A percentile compares a stretch with the other conserved stretches of the same genome.
These are phyloP conservation scores for Daldinia vernicosa DNA, from an alignment of 495 filamentous ascomycete species.

Conservation along the genomic window DNA sequence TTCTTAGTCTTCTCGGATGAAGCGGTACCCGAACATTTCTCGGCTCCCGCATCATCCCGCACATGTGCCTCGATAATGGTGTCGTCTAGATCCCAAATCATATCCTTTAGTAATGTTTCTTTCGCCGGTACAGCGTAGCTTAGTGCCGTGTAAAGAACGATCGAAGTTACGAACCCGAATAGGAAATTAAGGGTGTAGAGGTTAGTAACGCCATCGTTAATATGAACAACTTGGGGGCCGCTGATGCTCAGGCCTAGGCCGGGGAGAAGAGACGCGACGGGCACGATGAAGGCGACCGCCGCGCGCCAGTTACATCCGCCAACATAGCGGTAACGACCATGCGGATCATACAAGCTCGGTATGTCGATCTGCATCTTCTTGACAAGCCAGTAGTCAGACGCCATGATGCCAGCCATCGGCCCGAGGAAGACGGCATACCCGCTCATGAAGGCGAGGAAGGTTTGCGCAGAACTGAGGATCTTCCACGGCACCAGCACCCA, in stretches of 20 bases:
- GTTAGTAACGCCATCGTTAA: slow-evolving; percentile 48
- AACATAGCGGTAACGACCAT: slow-evolving; percentile 64
- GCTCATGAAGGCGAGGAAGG: slow-evolving; percentile 69
- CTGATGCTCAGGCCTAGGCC: slow-evolving; percentile 51
- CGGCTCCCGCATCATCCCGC: slow-evolving; percentile 25
- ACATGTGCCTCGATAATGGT: slow-evolving; percentile 32
- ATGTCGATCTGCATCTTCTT: slow-evolving; percentile 69
- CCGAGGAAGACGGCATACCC: slow-evolving; percentile 74
- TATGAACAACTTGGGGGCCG: slow-evolving; percentile 49
- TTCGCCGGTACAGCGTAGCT: slow-evolving; percentile 47
- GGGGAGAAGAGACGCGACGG: slow-evolving; percentile 69
- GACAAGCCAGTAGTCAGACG: slow-evolving; percentile 73
- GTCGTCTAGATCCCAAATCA: slow-evolving; percentile 47
- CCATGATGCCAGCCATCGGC: slow-evolving; percentile 73
- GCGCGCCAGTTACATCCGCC: slow-evolving; percentile 73
- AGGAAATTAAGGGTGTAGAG: slow-evolving; percentile 62
- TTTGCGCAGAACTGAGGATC: slow-evolving; percentile 65
- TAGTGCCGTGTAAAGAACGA: slow-evolving; percentile 50
- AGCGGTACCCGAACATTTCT: slow-evolving; percentile 12
- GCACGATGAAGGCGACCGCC: slow-evolving; percentile 67
- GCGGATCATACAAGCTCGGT: slow-evolving; percentile 63
- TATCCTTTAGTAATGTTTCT: slow-evolving; percentile 45
- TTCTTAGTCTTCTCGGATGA: slow-evolving; percentile 2
- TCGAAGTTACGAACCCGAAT: slow-evolving; percentile 58
- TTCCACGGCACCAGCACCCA: slow-evolving; percentile 72